A percentile compares a stretch with the other conserved stretches of the same genome.
Conservation (phyloP, 441 rosid genomes). For the Pelargonium myrrhifolium region DNA sequence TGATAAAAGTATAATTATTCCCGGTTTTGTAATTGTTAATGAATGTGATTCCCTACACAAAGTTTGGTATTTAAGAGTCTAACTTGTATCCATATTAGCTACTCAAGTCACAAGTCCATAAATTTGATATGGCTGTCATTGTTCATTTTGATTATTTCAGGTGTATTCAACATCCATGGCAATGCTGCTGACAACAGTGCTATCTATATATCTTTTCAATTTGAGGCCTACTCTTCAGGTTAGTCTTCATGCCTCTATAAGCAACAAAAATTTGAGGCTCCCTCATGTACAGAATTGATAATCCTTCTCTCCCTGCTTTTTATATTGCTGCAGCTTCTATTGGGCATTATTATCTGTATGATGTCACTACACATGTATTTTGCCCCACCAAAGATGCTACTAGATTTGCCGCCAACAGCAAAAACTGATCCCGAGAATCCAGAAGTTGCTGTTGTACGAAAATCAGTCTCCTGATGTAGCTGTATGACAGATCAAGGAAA, state of each 20-base stretch:
- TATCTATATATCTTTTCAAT: constrained; percentile 55
- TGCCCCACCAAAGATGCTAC: constrained; percentile 53
- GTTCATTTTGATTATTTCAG: constrained; percentile 27
- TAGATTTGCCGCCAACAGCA: constrained; percentile 41
- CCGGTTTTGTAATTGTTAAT: not conserved
- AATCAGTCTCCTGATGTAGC: constrained; percentile 41
- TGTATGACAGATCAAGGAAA: not conserved
- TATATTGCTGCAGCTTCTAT: constrained; percentile 50
- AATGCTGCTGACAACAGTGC: constrained; percentile 68
- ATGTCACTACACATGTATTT: constrained; percentile 85
- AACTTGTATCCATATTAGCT: not conserved
- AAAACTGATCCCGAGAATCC: constrained; percentile 42
- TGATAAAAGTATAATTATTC: not conserved
- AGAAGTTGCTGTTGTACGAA: constrained; percentile 36
- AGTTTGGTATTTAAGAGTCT: not conserved
- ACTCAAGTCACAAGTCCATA: not conserved
- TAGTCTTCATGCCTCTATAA: constrained; percentile 12
- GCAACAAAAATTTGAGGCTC: constrained; percentile 8
- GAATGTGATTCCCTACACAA: not conserved
- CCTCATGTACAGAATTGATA: not conserved
- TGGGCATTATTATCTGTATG: constrained; percentile 76
- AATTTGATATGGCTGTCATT: not conserved
- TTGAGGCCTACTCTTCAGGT: constrained; percentile 69
- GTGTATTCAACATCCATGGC: constrained; percentile 89
- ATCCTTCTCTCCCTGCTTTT: not conserved